phyloP scores from a whole-genome alignment of 2,329 filamentous ascomycete species.

The Leptographium galeiforme region DNA sequence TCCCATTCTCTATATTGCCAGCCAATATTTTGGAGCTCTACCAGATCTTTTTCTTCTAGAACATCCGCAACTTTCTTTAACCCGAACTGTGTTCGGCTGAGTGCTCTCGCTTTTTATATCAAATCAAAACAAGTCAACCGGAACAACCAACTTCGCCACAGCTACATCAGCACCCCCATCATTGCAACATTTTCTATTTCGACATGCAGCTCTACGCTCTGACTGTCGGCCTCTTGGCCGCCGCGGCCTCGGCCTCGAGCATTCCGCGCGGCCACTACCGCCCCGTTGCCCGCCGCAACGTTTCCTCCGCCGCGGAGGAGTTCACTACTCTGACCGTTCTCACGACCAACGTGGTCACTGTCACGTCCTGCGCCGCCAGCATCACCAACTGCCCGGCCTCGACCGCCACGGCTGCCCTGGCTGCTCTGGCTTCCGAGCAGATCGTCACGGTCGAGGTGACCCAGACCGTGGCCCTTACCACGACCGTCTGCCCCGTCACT shows the following conservation, averaged over 20 bases:
- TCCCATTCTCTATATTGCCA: not conserved
- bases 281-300: constrained; percentile 14
- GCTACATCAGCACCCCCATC: constrained; percentile 7
- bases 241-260: constrained; percentile 28
- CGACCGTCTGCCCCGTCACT: constrained; percentile 28
- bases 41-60: not conserved
- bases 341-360: constrained; percentile 25
- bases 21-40: not conserved
- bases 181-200: constrained; percentile 3
- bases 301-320: constrained; percentile 25
- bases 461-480: constrained; percentile 23
- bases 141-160: not conserved
- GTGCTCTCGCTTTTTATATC: not conserved
- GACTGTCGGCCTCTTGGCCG: constrained; percentile 30
- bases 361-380: constrained; percentile 14
- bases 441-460: constrained; percentile 23
- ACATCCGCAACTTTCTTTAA: constrained; percentile 10
- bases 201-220: constrained; percentile 36
- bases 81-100: not conserved
- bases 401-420: constrained; percentile 24
- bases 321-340: constrained; percentile 27
- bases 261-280: constrained; percentile 19
- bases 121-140: no score
- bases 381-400: constrained; percentile 15
- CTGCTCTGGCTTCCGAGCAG: constrained; percentile 14